A percentile compares a stretch with the other conserved stretches of the same genome.
These are phyloP conservation scores for Fomitopsis serialis DNA, from an alignment of 768 basidiomycete species.

Conservation along the genomic window DNA sequence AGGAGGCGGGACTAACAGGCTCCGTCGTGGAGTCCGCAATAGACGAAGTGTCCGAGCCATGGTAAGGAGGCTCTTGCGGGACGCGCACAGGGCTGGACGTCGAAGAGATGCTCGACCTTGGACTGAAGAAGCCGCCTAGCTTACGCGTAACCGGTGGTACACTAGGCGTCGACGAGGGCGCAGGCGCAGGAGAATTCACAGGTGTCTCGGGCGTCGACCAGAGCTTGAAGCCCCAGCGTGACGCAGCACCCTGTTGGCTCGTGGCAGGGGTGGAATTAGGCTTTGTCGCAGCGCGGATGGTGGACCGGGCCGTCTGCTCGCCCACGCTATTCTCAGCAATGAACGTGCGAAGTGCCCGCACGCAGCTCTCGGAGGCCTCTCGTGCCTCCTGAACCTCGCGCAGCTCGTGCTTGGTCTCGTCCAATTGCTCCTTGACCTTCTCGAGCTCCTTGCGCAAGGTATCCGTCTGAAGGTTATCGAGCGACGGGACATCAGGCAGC, in stretches of 20 bases:
- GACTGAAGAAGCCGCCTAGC: slow-evolving; percentile 66
- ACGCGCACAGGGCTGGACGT: slow-evolving; percentile 28
- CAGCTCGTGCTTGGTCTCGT: slow-evolving; percentile 61
- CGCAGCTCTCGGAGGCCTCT: slow-evolving; percentile 83
- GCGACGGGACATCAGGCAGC: slow-evolving; percentile 16
- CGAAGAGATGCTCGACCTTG: slow-evolving; percentile 45
- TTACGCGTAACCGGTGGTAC: slow-evolving; percentile 47
- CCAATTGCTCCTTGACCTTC: slow-evolving; percentile 51
- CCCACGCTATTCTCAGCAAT: slow-evolving; percentile 73
- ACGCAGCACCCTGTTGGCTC: slow-evolving; percentile 12
- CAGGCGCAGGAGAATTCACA: slow-evolving; percentile 12
- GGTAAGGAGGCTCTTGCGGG: slow-evolving; percentile 37
- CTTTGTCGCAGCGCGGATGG: slow-evolving; percentile 10
- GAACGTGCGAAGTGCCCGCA: slow-evolving; percentile 77
- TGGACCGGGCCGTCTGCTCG: slow-evolving; percentile 16
- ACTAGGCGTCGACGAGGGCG: slow-evolving; percentile 25
- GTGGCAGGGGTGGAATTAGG: slow-evolving; percentile 2
- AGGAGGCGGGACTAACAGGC: slow-evolving; percentile 47
- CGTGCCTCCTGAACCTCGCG: slow-evolving; percentile 76
- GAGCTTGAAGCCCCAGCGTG: slow-evolving; percentile 67
- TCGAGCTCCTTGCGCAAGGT: slow-evolving; percentile 55
- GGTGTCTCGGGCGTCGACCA: slow-evolving; percentile 33
- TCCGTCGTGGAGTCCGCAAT: slow-evolving; percentile 43
- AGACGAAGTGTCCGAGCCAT: slow-evolving; percentile 55
- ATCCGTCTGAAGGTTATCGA: slow-evolving; percentile 41